phyloP scores from a whole-genome alignment of 1,284 basidiomycete species.

The Tausonia pullulans region DNA sequence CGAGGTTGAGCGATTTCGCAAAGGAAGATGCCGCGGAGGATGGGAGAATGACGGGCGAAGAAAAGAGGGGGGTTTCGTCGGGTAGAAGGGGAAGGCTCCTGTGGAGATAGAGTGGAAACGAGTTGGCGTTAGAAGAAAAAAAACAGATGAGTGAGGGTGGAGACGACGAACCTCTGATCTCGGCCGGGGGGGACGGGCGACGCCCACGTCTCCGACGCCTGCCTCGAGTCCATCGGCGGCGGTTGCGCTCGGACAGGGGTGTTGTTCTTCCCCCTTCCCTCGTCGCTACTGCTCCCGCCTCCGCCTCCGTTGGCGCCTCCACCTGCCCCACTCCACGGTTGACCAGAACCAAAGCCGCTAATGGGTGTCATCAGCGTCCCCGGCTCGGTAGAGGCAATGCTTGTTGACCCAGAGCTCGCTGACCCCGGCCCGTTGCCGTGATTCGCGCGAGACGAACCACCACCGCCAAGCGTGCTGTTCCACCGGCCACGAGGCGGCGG shows the following conservation, averaged over 20 bases:
- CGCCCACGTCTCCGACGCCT: too few relatives aligned
- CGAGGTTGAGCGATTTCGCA: slow-evolving; percentile 25
- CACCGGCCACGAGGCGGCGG: slow-evolving; percentile 13
- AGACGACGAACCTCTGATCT: too few relatives aligned
- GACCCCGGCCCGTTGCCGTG: slow-evolving; percentile 6
- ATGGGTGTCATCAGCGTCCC: too few relatives aligned
- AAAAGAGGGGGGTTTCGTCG: slow-evolving; percentile 33
- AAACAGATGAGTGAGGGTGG: background rate
- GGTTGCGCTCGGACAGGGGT: too few relatives aligned
- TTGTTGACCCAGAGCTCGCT: background rate
- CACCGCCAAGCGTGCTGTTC: background rate
- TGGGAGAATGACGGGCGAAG: slow-evolving; percentile 31
- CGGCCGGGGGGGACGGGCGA: too few relatives aligned
- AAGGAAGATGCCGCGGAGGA: slow-evolving; percentile 24
- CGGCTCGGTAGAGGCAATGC: too few relatives aligned
- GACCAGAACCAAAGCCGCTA: too few relatives aligned
- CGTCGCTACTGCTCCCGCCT: too few relatives aligned
- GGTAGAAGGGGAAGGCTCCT: slow-evolving; percentile 26
- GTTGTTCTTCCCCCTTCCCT: too few relatives aligned
- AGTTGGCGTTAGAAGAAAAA: background rate
- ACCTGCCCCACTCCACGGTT: too few relatives aligned
- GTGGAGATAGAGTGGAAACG: background rate
- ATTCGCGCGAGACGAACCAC: background rate
- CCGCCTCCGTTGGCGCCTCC: too few relatives aligned
- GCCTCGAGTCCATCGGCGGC: too few relatives aligned